phyloP scores from a whole-genome alignment of 768 basidiomycete genomes.

The Leucocoprinus leucothites region DNA sequence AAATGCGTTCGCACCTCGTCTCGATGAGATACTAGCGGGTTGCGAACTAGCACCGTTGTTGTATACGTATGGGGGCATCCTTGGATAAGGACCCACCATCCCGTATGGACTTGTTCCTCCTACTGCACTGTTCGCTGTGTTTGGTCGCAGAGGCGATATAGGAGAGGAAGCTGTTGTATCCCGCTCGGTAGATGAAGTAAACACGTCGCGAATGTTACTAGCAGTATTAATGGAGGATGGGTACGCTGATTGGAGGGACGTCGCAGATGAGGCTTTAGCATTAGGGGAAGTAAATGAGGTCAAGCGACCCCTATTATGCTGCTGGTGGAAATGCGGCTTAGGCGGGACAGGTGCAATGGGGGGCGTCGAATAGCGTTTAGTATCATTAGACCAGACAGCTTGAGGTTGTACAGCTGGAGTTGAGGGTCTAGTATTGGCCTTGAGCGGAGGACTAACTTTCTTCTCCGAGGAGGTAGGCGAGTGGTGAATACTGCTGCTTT shows the following conservation, averaged over 20 bases:
- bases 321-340: constrained; percentile 19
- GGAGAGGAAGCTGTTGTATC: neutral
- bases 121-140: too few species aligned
- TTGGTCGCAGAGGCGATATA: neutral
- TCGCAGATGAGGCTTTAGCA: constrained; percentile 19
- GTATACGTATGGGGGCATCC: constrained; percentile 4
- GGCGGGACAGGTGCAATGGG: neutral
- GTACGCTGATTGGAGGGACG: constrained; percentile 11
- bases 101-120: too few species aligned
- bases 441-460: neutral
- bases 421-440: neutral
- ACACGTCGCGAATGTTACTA: neutral
- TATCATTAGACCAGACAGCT: neutral
- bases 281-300: constrained; percentile 14
- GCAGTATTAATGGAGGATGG: neutral
- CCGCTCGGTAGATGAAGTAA: neutral
- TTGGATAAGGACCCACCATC: neutral
- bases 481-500: constrained; percentile 26
- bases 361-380: neutral
- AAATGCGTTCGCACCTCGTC: constrained; percentile 1
- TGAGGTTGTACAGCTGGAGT: too few species aligned
- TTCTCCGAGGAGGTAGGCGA: neutral
- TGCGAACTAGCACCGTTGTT: neutral
- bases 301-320: constrained; percentile 15
- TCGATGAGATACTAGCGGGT: neutral